These are phyloP conservation scores for Helianthus annuus DNA, from an alignment of 129 eudicot species.

Conservation along the genomic window HanXRQr2.0-SUNRISE NC_035442.2:11925961-11926460, in stretches of 20 bases:
- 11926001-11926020: too few species aligned
- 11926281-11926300: slow-evolving; percentile 17
- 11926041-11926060: not conserved
- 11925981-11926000: too few species aligned
- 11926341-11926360: not conserved
- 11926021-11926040: too few species aligned
- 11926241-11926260: slow-evolving; percentile 2
- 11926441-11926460: not conserved
- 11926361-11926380: not conserved
- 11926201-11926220: slow-evolving; percentile 21
- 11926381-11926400: not conserved
- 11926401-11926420: not conserved
- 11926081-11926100: not conserved
- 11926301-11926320: not conserved
- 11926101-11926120: not conserved
- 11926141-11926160: slow-evolving; percentile 3
- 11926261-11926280: slow-evolving; percentile 25
- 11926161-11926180: slow-evolving; percentile 34
- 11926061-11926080: not conserved
- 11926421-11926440: not conserved
- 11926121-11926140: not conserved
- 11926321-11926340: not conserved
- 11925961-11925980: too few species aligned
- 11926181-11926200: slow-evolving; percentile 15
- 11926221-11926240: slow-evolving; percentile 18